Evolutionary conservation across 257 asterid genomes (phyloP), one percentile per base, ranked within the genome.

Genomic region (Nicotiana attenuata): DNA sequence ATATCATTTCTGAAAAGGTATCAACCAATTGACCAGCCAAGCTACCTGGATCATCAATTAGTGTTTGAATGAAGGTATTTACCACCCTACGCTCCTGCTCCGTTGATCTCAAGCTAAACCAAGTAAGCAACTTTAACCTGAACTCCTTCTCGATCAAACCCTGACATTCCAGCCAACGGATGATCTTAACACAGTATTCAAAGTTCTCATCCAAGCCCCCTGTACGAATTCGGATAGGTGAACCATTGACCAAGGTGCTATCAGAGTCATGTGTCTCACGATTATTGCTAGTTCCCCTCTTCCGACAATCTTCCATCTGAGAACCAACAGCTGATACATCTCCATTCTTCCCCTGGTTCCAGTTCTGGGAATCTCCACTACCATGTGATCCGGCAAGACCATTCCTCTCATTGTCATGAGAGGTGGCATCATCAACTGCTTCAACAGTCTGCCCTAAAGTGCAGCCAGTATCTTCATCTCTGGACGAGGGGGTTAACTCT

Each of bases 11-110:
- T 56, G 90, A 81, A 85, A 88, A 88, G 57, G 91, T 83, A 66
- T 88, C 91, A 14, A 87, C 86, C 89, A 80, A 29, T 65, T 80
- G 83, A 26, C 83, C 83, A 15, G 80, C 80, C 80, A 75, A 75
- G 63, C 80, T 75, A 75, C 80, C 52, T 50, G 80, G 80, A 47
- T 75, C 80, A 75, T 75, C 80, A 7, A 75, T 75, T 50, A 75
- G 80, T 14, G 94, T 88, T 82, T 94, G 97, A 83, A 95, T 93
- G 69, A 90, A 95, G 24, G 97, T 95, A 88, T 92, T 90, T 20
- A 95, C 97, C 85, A 95, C 98, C 86, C 96, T 88, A 11, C 97
- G 91, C 79, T 93, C 99, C 85, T 95, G 99, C 90, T 88, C 97
- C 1, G 97, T 90, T 61, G 98, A 90, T 82, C 97, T 89, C 77